Conservation (phyloP, 2,329 filamentous ascomycete species). For the Aurifilum marmelostoma region DNA sequence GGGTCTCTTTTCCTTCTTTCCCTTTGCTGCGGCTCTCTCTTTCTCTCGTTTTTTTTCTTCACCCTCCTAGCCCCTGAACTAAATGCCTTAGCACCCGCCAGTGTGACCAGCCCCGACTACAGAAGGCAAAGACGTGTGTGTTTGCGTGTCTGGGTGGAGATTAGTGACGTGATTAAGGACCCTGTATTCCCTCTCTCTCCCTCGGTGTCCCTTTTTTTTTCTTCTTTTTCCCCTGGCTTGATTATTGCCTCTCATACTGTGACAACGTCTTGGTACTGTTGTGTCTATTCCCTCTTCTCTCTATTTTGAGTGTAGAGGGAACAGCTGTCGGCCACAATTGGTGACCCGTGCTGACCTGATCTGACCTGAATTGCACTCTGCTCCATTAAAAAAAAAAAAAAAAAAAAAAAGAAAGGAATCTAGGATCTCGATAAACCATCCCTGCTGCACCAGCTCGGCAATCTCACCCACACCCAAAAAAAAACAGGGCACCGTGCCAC, state of each 20-base stretch:
- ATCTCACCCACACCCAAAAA: not conserved
- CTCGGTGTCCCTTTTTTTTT: not conserved
- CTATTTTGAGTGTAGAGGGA: not conserved
- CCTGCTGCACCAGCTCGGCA: not conserved
- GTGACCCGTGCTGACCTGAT: not conserved
- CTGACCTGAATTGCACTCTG: not conserved
- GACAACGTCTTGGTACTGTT: not conserved
- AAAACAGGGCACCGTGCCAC: not conserved
- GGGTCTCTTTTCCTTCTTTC: not conserved
- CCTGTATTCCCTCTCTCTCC: not conserved
- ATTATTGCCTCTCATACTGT: too few species aligned
- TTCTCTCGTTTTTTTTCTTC: not conserved
- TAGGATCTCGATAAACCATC: slow-evolving; percentile 4
- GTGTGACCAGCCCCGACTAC: not conserved
- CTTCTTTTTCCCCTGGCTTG: not conserved
- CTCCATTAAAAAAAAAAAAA: slow-evolving; percentile 7
- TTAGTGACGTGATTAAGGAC: not conserved
- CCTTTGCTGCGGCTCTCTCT: not conserved
- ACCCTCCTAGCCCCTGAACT: not conserved
- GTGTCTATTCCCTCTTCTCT: not conserved
- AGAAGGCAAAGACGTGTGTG: not conserved
- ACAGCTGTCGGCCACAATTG: not conserved
- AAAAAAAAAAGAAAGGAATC: not conserved
- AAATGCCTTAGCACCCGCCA: not conserved
- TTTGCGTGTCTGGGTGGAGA: not conserved